Evolutionary conservation across 1,139 yeast species (phyloP).

Genomic region (Diutina pseudorugosa): DNA sequence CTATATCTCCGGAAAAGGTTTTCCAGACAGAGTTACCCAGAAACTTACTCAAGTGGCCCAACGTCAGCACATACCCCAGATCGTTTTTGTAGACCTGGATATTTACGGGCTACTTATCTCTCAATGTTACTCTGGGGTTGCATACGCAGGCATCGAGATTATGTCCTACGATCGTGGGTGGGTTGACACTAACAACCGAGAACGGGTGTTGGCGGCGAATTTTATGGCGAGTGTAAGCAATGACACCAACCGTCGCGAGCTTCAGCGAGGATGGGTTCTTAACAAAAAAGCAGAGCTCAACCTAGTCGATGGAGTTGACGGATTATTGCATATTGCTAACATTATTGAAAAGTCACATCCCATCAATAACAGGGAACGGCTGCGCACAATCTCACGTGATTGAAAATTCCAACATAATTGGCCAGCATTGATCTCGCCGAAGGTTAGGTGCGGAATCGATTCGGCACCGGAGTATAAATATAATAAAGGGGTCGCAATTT

Average conservation of each 20-base stretch:
- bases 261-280: conserved; percentile 1
- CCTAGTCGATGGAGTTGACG: not conserved
- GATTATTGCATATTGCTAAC: not conserved
- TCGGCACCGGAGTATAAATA: conserved; percentile 1
- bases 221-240: not conserved
- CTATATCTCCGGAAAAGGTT: conserved; percentile 9
- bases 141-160: not conserved
- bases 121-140: not conserved
- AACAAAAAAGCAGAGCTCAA: conserved; percentile 1
- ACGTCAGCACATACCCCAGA: not conserved
- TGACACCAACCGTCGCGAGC: not conserved
- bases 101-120: not conserved
- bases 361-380: not conserved
- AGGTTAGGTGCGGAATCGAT: not conserved
- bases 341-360: not conserved
- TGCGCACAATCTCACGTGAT: conserved; percentile 1
- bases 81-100: not conserved
- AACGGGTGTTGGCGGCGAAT: not conserved
- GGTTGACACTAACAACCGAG: not conserved
- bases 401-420: not conserved
- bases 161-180: not conserved
- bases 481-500: not conserved
- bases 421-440: not conserved
- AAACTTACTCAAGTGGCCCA: not conserved
- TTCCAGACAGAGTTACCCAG: conserved; percentile 8